Evolutionary conservation across 1,139 yeast genomes (phyloP).

Genomic region (Nakaseomyces bracarensis): DNA sequence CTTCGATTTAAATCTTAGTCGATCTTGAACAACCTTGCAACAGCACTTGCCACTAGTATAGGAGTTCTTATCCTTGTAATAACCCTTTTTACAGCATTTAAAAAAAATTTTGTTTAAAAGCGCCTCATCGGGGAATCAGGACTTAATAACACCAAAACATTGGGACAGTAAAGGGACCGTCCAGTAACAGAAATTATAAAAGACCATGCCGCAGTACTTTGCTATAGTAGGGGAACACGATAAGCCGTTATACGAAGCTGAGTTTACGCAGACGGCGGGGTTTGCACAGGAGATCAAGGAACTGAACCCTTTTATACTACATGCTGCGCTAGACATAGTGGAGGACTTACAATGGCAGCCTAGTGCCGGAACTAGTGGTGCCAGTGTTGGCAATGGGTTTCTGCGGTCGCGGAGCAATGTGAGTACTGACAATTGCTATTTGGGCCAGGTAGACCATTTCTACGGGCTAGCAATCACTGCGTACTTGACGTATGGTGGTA

Average conservation of each 20-base stretch:
- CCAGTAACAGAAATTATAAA: too few species aligned
- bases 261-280: constrained; percentile 40
- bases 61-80: too few species aligned
- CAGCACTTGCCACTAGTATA: too few species aligned
- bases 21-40: too few species aligned
- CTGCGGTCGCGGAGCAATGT: constrained; percentile 23
- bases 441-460: constrained; percentile 78
- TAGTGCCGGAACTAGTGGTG: constrained; percentile 33
- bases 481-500: constrained; percentile 80
- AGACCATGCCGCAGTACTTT: constrained; percentile 70
- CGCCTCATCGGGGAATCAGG: too few species aligned
- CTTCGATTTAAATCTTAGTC: too few species aligned
- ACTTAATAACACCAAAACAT: neutral
- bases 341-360: constrained; percentile 84
- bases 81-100: too few species aligned
- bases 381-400: constrained; percentile 14
- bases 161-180: neutral
- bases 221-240: constrained; percentile 85
- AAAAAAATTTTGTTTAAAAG: too few species aligned
- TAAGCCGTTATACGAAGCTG: constrained; percentile 79
- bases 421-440: constrained; percentile 37
- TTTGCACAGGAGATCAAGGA: constrained; percentile 70
- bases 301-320: constrained; percentile 78
- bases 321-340: constrained; percentile 78
- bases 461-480: constrained; percentile 76